Evolutionary conservation across 164 flowering plant species (phyloP), one percentile per base, ranked within the genome.

Genomic region (Pachysandra terminalis): DNA sequence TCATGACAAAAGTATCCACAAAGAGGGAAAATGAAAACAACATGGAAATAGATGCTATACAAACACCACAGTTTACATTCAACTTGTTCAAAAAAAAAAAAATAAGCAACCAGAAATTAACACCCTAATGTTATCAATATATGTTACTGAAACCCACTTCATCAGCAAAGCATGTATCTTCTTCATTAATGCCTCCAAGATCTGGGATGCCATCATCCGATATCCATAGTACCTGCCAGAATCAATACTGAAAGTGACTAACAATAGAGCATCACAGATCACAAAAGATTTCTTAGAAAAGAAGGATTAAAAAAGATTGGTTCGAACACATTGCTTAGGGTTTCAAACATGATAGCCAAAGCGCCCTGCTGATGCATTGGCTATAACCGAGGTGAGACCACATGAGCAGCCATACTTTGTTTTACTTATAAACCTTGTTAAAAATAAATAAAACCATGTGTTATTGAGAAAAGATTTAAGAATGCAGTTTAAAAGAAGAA

Each of bases 151-250:
- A 60, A 77, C 93, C 70, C 65, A 95, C 98, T 84, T 95, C 99
- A 74, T 95, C 98, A 65, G 82, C 80, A 78, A 89, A 95, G 79
- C 94, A 86, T 51, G 86, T 68, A 56, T 82, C 93, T 71, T 92
- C 99, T 71, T 89, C 94, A 80, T 52, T 66, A 63, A 69, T 76
- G 72, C 98, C 94, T 68, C 99, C 99, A 48, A 95, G 75, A 70
- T 95, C 98, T 58, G 99, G 99, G 79, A 84, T 72, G 64, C 99
- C 99, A 83, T 90, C 85, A 81, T 95, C 88, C 28, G 99, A 92
- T 78, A 90, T 78, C 98, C 99, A 95, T 55, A 95, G 90, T 45
- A 91, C 78, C 98, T 91, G 80, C 19, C 27, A 68, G 65, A 69
- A 72, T 54, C 51, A 60, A 57, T n/a, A 56, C 26, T 25, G 37